Conservation (phyloP, 768 basidiomycete genomes). For the Serpula lacrymans region DNA sequence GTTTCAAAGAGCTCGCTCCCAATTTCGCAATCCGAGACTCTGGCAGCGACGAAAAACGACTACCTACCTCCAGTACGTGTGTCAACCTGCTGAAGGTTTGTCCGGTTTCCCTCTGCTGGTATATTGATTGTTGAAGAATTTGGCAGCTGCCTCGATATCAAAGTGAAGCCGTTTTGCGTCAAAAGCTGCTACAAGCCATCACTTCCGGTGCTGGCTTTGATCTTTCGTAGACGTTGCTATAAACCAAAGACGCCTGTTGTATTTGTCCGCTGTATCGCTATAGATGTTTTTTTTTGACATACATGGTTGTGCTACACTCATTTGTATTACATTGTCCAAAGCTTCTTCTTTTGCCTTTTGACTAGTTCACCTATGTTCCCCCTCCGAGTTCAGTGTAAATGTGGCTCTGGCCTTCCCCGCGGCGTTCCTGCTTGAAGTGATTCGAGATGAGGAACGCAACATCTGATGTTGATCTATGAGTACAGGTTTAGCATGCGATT, state of each 20-base stretch:
- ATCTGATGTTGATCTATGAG: slow-evolving; percentile 37
- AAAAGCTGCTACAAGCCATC: slow-evolving; percentile 85
- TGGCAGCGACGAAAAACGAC: slow-evolving; percentile 63
- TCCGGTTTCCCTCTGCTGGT: slow-evolving; percentile 2
- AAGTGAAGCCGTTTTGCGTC: slow-evolving; percentile 57
- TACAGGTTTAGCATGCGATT: background rate
- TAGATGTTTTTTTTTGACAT: slow-evolving; percentile 1
- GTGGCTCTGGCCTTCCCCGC: slow-evolving; percentile 26
- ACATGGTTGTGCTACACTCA: background rate
- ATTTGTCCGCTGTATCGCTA: background rate
- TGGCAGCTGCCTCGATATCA: slow-evolving; percentile 66
- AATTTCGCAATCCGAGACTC: slow-evolving; percentile 86
- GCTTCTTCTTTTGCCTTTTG: slow-evolving; percentile 14
- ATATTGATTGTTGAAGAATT: slow-evolving; percentile 6
- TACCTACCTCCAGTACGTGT: slow-evolving; percentile 82
- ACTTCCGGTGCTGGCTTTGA: slow-evolving; percentile 90
- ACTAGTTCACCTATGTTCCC: slow-evolving; percentile 6
- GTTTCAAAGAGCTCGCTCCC: slow-evolving; percentile 85
- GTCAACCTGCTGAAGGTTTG: slow-evolving; percentile 87
- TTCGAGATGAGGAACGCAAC: slow-evolving; percentile 86
- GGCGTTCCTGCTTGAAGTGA: slow-evolving; percentile 68
- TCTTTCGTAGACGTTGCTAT: slow-evolving; percentile 53
- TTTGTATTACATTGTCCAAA: slow-evolving; percentile 7
- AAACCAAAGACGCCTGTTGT: background rate
- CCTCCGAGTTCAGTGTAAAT: slow-evolving; percentile 31